phyloP scores from a whole-genome alignment of 805 yeast species.

The Pichia heedii region DNA sequence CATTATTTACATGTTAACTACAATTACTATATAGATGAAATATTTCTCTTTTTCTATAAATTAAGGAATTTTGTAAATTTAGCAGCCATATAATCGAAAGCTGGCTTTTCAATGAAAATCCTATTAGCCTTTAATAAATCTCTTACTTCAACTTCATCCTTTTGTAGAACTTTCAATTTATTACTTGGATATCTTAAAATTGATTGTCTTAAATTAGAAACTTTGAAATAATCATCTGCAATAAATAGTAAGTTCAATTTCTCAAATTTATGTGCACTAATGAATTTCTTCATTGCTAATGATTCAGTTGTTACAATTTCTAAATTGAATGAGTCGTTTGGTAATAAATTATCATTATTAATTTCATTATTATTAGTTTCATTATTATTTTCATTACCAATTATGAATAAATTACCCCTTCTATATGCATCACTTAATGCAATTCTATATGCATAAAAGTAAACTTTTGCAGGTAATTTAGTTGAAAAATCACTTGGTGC shows the following conservation, averaged over 20 bases:
- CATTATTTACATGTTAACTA: background rate
- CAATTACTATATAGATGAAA: background rate
- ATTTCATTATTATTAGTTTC: constrained; percentile 4
- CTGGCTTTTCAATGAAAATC: constrained; percentile 60
- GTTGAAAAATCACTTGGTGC: constrained; percentile 90
- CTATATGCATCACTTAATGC: constrained; percentile 79
- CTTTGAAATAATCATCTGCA: constrained; percentile 35
- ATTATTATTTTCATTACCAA: constrained; percentile 41
- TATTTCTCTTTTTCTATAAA: background rate
- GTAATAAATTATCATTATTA: constrained; percentile 7
- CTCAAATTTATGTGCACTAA: constrained; percentile 39
- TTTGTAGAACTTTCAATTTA: constrained; percentile 56
- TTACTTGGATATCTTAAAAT: constrained; percentile 40
- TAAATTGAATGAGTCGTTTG: constrained; percentile 22
- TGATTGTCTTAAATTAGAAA: constrained; percentile 51
- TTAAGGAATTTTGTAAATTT: constrained; percentile 17
- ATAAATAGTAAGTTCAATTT: constrained; percentile 58
- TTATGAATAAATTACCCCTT: constrained; percentile 58
- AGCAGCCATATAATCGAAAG: constrained; percentile 53
- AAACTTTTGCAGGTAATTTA: constrained; percentile 62
- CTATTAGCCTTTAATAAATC: constrained; percentile 75
- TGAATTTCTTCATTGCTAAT: constrained; percentile 29
- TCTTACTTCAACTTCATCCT: constrained; percentile 75
- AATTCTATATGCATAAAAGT: constrained; percentile 65
- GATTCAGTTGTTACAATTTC: constrained; percentile 23